Percentiles rank a stretch among this genome's conserved stretches.
Conservation (phyloP, 352 stramenopile species). For the Globisporangium canariense region DNA sequence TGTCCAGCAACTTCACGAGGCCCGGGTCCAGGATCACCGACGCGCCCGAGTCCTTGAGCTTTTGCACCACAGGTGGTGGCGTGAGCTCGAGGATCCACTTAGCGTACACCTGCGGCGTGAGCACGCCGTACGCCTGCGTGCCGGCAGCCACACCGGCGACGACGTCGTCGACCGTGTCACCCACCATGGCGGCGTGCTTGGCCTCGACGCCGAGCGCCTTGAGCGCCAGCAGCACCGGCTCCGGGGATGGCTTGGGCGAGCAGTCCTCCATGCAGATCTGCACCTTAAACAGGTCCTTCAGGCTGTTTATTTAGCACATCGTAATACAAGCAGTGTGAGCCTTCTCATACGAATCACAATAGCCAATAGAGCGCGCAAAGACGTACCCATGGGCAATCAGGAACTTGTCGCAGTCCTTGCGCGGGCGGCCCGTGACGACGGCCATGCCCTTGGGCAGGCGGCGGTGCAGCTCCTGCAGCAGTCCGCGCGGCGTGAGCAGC, state of each 20-base stretch:
- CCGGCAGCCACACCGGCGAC: constrained; percentile 76
- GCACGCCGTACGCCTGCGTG: constrained; percentile 72
- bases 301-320: constrained; percentile 20
- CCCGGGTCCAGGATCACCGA: constrained; percentile 64
- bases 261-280: constrained; percentile 96
- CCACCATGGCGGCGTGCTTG: constrained; percentile 87
- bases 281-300: constrained; percentile 86
- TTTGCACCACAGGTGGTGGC: constrained; percentile 37
- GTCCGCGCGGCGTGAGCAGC: constrained; percentile 83
- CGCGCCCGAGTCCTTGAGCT: constrained; percentile 58
- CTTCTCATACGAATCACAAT: neutral
- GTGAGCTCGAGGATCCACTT: constrained; percentile 68
- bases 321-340: too few species aligned
- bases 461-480: constrained; percentile 82
- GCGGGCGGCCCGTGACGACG: constrained; percentile 90
- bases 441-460: constrained; percentile 85
- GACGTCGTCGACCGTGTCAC: constrained; percentile 97
- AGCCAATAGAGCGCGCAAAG: neutral
- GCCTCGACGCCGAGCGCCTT: constrained; percentile 79
- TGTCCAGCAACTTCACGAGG: constrained; percentile 78
- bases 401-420: constrained; percentile 94
- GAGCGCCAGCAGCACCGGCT: constrained; percentile 83
- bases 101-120: constrained; percentile 84
- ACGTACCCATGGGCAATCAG: constrained; percentile 70
- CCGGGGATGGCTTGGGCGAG: constrained; percentile 91